Percentiles rank a stretch among this genome's conserved stretches.
Conservation (phyloP, 1,139 yeast genomes). For the Debaryomyces sp. region DNA sequence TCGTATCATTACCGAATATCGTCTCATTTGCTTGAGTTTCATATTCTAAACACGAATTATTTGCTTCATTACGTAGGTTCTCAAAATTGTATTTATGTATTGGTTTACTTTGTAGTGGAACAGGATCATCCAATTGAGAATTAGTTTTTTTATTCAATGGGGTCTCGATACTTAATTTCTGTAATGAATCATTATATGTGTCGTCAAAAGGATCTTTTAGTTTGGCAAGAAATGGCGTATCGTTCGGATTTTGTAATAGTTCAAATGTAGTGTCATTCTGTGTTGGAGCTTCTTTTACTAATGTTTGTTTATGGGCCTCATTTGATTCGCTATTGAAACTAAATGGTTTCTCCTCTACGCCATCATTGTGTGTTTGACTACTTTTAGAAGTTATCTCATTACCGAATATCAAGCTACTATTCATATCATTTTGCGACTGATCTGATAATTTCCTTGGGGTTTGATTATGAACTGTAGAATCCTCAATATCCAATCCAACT, state of each 20-base stretch:
- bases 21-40: conserved; percentile 3
- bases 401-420: conserved; percentile 27
- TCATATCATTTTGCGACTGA: conserved; percentile 13
- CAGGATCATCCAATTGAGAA: not conserved
- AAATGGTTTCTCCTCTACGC: not conserved
- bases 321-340: not conserved
- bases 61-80: not conserved
- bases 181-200: conserved; percentile 3
- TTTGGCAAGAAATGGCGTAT: conserved; percentile 14
- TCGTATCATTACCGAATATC: not conserved
- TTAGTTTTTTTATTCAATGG: not conserved
- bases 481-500: not conserved
- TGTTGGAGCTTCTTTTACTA: conserved; percentile 3
- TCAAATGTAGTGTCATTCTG: conserved; percentile 11
- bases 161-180: not conserved
- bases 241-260: conserved; percentile 10
- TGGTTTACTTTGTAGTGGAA: not conserved
- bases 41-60: conserved; percentile 1
- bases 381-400: conserved; percentile 13
- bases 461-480: conserved; percentile 2
- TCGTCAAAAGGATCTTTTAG: conserved; percentile 14
- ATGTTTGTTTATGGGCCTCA: not conserved
- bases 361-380: conserved; percentile 1
- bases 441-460: not conserved
- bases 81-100: not conserved